phyloP scores from a whole-genome alignment of 192 early-diverging fungal species.

The Lobulomyces angularis region DNA sequence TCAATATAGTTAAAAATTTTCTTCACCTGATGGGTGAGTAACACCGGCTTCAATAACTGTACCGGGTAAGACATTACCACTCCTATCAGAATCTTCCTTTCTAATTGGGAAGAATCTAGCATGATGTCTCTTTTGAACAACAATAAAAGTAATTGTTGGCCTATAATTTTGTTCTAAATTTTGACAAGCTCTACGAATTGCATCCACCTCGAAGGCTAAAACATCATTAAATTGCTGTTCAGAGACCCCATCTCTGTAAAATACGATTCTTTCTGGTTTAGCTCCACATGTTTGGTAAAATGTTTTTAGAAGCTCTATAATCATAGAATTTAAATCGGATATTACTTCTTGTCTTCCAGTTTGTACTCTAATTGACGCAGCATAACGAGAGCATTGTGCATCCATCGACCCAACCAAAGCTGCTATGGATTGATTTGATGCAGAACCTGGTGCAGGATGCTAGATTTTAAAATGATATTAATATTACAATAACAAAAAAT shows the following conservation, averaged over 20 bases:
- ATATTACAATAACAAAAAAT: slow-evolving; percentile 2
- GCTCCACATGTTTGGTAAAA: slow-evolving; percentile 43
- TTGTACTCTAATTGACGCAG: slow-evolving; percentile 38
- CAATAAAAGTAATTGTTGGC: slow-evolving; percentile 70
- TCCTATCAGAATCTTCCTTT: slow-evolving; percentile 38
- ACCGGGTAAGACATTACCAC: slow-evolving; percentile 45
- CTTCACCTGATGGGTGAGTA: slow-evolving; percentile 36
- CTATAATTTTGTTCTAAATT: slow-evolving; percentile 54
- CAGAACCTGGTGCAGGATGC: slow-evolving; percentile 30
- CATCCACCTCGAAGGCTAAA: slow-evolving; percentile 58
- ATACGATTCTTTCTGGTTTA: slow-evolving; percentile 45
- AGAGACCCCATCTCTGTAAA: slow-evolving; percentile 65
- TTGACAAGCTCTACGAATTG: slow-evolving; percentile 50
- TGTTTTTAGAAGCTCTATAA: slow-evolving; percentile 39
- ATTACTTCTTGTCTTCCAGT: slow-evolving; percentile 34
- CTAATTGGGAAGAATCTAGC: slow-evolving; percentile 55
- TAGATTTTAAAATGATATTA: neutral
- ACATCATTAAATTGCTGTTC: slow-evolving; percentile 77
- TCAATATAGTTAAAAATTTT: no score
- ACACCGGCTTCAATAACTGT: slow-evolving; percentile 42
- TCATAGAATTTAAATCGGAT: slow-evolving; percentile 35
- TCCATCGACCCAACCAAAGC: slow-evolving; percentile 50
- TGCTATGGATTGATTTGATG: slow-evolving; percentile 43
- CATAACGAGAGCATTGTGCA: slow-evolving; percentile 43
- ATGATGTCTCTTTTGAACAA: slow-evolving; percentile 85